A percentile compares a stretch with the other conserved stretches of the same genome.
Conservation (phyloP, 2,329 filamentous ascomycete genomes). For the Sporothrix variecibatus region DNA sequence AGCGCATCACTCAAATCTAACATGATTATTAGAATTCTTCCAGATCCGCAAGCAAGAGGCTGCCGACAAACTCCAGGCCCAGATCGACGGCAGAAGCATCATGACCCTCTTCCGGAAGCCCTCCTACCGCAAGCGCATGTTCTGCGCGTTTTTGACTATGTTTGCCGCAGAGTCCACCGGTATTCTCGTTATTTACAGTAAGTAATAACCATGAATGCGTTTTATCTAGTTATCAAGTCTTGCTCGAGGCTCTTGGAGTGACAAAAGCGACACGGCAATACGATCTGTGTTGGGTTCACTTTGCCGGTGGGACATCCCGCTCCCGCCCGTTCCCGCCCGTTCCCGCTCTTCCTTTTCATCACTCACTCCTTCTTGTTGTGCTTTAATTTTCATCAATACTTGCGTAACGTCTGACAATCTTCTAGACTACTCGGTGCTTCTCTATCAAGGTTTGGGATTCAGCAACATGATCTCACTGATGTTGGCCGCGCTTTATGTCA, state of each 20-base stretch:
- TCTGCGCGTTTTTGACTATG: slow-evolving; percentile 15
- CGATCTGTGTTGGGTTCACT: too few relatives aligned
- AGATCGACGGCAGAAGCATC: neutral
- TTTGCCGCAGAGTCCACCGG: neutral
- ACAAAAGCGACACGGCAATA: too few relatives aligned
- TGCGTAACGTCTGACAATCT: neutral
- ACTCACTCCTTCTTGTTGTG: too few relatives aligned
- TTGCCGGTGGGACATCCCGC: too few relatives aligned
- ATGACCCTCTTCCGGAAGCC: neutral
- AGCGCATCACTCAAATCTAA: neutral
- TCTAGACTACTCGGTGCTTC: slow-evolving; percentile 14
- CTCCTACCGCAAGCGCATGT: slow-evolving; percentile 19
- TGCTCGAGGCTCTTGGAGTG: too few relatives aligned
- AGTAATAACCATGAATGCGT: neutral
- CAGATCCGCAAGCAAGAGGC: slow-evolving; percentile 9
- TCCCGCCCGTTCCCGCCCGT: too few relatives aligned
- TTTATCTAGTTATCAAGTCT: too few relatives aligned
- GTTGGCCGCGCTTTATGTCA: slow-evolving; percentile 19
- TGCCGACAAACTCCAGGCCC: slow-evolving; percentile 5
- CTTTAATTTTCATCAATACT: too few relatives aligned
- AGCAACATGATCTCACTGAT: slow-evolving; percentile 16
- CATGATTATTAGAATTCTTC: slow-evolving; percentile 14
- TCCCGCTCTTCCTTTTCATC: too few relatives aligned
- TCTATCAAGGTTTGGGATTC: slow-evolving; percentile 14
- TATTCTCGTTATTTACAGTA: slow-evolving; percentile 21